Evolutionary conservation across 2,329 filamentous ascomycete species (phyloP), one percentile per base, ranked within the genome.

Genomic region (Graphium sp.): DNA sequence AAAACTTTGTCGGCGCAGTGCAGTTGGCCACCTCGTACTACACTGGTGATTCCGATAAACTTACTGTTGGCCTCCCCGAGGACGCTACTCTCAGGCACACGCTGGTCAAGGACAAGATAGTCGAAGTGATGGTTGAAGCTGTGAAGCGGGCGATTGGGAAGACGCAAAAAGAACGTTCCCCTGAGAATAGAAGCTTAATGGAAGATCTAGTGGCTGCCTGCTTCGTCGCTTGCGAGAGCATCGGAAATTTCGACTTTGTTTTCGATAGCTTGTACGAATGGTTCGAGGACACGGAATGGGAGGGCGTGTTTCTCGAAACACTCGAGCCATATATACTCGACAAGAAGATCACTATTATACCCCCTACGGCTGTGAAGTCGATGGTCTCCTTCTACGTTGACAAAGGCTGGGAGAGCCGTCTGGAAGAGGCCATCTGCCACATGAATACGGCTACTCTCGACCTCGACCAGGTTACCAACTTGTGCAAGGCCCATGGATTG

Each of bases 401-500:
- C 22, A 76, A 73, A 35, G 81, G 80, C 26, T 71, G 78, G 41
- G 76, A 85, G 39, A 68, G 67, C 35, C 73, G 77, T 8, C 60
- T 98, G 6, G 91, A 98, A 52, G 87, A 95, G 50, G 78, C 95
- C 49, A 79, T 98, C 18, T 95, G 87, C 47, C 76, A 87, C 37
- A 76, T 98, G 54, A 78, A 93, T 41, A 92, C 87, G 2, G 61
- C 70, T 10, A 93, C 84, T 0, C 74, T 98, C 45, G 91, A 98
- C 46, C 74, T 98, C 39, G 87, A 98, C 46, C 82, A 95, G 49
- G 73, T 92, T 33, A 94, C 87, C 1, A 66, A 68, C 9, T 60
- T 98, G 15, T 98, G 89, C 62, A 92, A 89, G 48, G 77, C 87
- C 45, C 75, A 95, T 48, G 72, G 78, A 38, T 65, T 98, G 4